Evolutionary conservation across 169 alveolate genomes (phyloP).

Genomic region (Eimeria maxima): DNA sequence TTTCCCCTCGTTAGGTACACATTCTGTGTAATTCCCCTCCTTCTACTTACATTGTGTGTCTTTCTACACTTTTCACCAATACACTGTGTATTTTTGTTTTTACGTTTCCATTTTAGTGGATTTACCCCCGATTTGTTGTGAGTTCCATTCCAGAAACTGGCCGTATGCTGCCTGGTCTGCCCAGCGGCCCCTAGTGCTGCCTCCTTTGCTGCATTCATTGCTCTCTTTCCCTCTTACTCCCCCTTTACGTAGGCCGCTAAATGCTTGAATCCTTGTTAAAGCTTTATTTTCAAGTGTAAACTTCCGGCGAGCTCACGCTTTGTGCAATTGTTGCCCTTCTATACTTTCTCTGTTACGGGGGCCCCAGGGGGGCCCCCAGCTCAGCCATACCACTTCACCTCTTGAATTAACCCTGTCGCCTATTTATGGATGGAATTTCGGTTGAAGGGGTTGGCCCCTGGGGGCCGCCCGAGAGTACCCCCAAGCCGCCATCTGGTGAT

Average conservation of each 20-base stretch:
- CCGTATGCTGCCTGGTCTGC: not conserved
- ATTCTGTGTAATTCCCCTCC: not conserved
- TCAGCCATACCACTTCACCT: not conserved
- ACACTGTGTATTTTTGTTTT: not conserved
- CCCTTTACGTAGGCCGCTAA: not conserved
- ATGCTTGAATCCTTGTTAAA: not conserved
- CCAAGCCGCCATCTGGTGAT: not conserved
- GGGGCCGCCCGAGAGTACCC: constrained; percentile 11
- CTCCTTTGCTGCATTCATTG: not conserved
- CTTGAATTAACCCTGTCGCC: not conserved
- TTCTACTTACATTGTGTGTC: not conserved
- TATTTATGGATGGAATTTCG: constrained; percentile 14
- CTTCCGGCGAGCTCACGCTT: not conserved
- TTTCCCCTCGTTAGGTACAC: not conserved
- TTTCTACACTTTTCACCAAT: not conserved
- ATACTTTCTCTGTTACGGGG: not conserved
- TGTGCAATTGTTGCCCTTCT: not conserved
- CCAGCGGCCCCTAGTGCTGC: not conserved
- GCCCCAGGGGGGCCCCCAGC: constrained; percentile 52
- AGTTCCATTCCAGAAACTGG: no score
- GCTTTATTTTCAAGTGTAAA: not conserved
- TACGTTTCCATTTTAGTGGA: no score
- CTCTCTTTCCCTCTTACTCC: not conserved
- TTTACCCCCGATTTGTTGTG: no score
- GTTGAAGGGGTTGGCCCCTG: not conserved